Evolutionary conservation across 1,284 basidiomycete species (phyloP).

Genomic region (Erythrobasidium hasegawianum): DNA sequence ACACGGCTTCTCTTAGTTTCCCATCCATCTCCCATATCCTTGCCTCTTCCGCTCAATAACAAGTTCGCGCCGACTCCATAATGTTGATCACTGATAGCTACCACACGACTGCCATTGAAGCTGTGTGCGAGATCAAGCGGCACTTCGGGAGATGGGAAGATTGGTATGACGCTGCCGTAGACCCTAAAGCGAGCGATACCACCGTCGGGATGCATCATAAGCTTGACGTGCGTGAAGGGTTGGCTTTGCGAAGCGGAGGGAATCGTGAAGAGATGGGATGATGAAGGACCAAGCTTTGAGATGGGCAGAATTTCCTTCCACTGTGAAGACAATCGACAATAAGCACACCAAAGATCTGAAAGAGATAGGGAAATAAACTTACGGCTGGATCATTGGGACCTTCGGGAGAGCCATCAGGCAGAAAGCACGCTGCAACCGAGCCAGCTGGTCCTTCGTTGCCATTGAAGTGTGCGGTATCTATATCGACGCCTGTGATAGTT

Average conservation of each 20-base stretch:
- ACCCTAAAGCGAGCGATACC: slow-evolving; percentile 57
- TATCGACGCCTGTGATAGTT: slow-evolving; percentile 74
- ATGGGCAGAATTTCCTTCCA: slow-evolving; percentile 78
- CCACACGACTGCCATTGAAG: slow-evolving; percentile 78
- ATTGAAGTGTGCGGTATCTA: slow-evolving; percentile 93
- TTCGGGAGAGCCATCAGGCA: slow-evolving; percentile 46
- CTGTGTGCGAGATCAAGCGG: slow-evolving; percentile 85
- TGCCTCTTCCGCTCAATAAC: slow-evolving; percentile 80
- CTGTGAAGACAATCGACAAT: slow-evolving; percentile 50
- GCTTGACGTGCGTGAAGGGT: slow-evolving; percentile 74
- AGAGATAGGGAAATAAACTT: not conserved
- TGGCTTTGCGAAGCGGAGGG: slow-evolving; percentile 53
- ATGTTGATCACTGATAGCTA: slow-evolving; percentile 74
- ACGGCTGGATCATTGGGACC: not conserved
- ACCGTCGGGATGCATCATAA: slow-evolving; percentile 95
- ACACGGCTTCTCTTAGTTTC: slow-evolving; percentile 86
- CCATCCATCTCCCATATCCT: slow-evolving; percentile 92
- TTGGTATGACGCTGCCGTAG: slow-evolving; percentile 60
- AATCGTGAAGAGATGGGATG: slow-evolving; percentile 79
- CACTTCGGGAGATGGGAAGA: slow-evolving; percentile 28
- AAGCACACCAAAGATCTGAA: not conserved
- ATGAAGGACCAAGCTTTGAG: slow-evolving; percentile 71
- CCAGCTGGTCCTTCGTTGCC: slow-evolving; percentile 88
- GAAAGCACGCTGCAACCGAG: slow-evolving; percentile 65
- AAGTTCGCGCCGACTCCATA: slow-evolving; percentile 89